Percentiles rank a stretch among this genome's conserved stretches.
Evolutionary conservation across 2,329 filamentous ascomycete genomes (phyloP).

Genomic region (Pezicula rhizophila): DNA sequence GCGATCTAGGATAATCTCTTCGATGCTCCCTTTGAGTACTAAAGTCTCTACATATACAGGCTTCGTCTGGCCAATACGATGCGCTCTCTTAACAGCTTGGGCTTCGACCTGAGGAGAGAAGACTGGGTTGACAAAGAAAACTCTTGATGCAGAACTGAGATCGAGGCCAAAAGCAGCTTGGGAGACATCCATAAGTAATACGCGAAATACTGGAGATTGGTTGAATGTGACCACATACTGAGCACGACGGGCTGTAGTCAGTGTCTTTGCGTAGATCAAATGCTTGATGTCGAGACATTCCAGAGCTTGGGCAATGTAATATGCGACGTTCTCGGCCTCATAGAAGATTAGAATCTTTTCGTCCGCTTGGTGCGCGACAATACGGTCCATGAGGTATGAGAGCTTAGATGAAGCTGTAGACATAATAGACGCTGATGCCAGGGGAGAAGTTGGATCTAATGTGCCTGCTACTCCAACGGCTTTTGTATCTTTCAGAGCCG

Average conservation of each 20-base stretch:
- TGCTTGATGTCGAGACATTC: slow-evolving; percentile 63
- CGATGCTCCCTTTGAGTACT: slow-evolving; percentile 72
- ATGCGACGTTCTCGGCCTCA: slow-evolving; percentile 80
- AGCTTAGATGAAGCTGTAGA: slow-evolving; percentile 83
- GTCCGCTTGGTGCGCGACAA: slow-evolving; percentile 57
- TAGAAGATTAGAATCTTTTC: slow-evolving; percentile 95
- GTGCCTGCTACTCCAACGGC: slow-evolving; percentile 16
- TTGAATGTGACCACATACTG: slow-evolving; percentile 79
- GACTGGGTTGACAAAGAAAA: slow-evolving; percentile 86
- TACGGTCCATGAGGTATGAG: slow-evolving; percentile 73
- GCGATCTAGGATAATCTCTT: slow-evolving; percentile 75
- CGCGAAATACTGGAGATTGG: slow-evolving; percentile 35
- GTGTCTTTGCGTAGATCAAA: slow-evolving; percentile 61
- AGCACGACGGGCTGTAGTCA: slow-evolving; percentile 56
- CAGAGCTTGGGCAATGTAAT: slow-evolving; percentile 75
- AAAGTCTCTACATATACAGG: slow-evolving; percentile 82
- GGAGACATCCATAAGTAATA: slow-evolving; percentile 85
- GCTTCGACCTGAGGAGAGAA: slow-evolving; percentile 80
- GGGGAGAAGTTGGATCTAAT: slow-evolving; percentile 11
- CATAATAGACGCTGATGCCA: slow-evolving; percentile 42
- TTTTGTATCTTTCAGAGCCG: slow-evolving; percentile 11
- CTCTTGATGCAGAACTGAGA: slow-evolving; percentile 72
- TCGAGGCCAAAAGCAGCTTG: slow-evolving; percentile 87
- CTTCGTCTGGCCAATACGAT: slow-evolving; percentile 77
- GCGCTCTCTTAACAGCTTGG: slow-evolving; percentile 85